phyloP scores from a whole-genome alignment of 495 filamentous ascomycete genomes.

The Penicillium paxilli region DNA sequence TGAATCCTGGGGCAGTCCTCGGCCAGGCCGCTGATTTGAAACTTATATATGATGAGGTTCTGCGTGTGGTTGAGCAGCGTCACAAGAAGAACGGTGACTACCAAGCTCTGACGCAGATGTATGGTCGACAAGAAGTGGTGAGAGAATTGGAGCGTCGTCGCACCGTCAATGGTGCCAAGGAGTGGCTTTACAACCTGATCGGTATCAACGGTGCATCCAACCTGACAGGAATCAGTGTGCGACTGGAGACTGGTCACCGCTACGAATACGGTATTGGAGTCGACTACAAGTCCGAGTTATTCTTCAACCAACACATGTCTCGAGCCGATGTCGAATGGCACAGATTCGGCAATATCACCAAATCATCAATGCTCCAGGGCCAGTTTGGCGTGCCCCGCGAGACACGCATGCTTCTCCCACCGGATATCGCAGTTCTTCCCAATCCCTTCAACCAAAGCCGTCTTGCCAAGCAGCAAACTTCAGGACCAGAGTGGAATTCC shows the following conservation, averaged over 20 bases:
- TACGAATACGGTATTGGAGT: conserved; percentile 60
- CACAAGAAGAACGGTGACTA: conserved; percentile 44
- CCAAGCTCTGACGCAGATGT: conserved; percentile 55
- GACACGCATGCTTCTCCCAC: conserved; percentile 41
- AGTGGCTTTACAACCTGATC: conserved; percentile 44
- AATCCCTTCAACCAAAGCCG: conserved; percentile 43
- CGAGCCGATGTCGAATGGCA: conserved; percentile 49
- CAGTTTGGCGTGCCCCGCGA: conserved; percentile 45
- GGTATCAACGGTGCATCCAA: conserved; percentile 50
- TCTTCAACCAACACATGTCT: conserved; percentile 51
- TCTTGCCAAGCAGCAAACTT: conserved; percentile 30
- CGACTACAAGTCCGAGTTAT: conserved; percentile 56
- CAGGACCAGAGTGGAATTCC: conserved; percentile 38
- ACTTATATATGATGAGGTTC: conserved; percentile 48
- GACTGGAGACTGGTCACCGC: conserved; percentile 40
- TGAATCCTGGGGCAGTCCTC: conserved; percentile 53
- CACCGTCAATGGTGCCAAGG: conserved; percentile 37
- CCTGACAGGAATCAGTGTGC: conserved; percentile 40
- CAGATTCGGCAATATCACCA: conserved; percentile 44
- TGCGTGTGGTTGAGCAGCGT: conserved; percentile 42
- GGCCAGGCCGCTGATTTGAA: conserved; percentile 52
- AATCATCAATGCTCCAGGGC: conserved; percentile 39
- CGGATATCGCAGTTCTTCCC: conserved; percentile 37
- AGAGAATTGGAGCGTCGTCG: conserved; percentile 50
- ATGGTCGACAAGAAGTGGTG: conserved; percentile 58